phyloP scores from a whole-genome alignment of 192 early-diverging fungal species.

The Pecoramyces ruminantium region DNA sequence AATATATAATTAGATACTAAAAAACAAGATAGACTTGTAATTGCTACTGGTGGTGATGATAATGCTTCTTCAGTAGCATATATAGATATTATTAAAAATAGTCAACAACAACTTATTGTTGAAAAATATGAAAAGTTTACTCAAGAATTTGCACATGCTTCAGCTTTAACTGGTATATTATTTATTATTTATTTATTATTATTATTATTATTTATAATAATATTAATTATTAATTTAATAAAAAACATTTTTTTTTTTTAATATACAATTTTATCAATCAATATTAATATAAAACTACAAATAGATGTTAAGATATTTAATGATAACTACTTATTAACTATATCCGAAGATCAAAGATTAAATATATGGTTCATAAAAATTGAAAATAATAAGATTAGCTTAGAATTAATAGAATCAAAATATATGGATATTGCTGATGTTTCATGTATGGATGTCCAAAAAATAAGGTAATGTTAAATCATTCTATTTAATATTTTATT shows the following conservation, averaged over 20 bases:
- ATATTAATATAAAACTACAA: too few species aligned
- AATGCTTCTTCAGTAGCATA: constrained; percentile 24
- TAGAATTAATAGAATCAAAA: background rate
- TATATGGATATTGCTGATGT: background rate
- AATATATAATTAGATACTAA: background rate
- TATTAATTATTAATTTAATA: too few species aligned
- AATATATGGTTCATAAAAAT: background rate
- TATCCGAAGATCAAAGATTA: background rate
- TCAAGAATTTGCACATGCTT: constrained; percentile 34
- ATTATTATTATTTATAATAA: too few species aligned
- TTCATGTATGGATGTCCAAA: background rate
- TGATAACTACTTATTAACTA: background rate
- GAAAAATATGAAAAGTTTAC: constrained; percentile 6
- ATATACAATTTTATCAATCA: too few species aligned
- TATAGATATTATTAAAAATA: constrained; percentile 7
- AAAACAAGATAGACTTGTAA: constrained; percentile 1
- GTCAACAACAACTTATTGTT: background rate
- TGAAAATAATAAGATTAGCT: background rate
- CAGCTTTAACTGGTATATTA: constrained; percentile 55
- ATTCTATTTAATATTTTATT: too few species aligned
- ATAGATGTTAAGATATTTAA: background rate
- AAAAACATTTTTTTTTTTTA: too few species aligned
- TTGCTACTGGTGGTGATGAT: constrained; percentile 67
- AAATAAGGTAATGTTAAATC: background rate
- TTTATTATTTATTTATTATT: too few species aligned